Evolutionary conservation across 306 rosid species (phyloP).

Genomic region (Trifolium subterraneum): DNA sequence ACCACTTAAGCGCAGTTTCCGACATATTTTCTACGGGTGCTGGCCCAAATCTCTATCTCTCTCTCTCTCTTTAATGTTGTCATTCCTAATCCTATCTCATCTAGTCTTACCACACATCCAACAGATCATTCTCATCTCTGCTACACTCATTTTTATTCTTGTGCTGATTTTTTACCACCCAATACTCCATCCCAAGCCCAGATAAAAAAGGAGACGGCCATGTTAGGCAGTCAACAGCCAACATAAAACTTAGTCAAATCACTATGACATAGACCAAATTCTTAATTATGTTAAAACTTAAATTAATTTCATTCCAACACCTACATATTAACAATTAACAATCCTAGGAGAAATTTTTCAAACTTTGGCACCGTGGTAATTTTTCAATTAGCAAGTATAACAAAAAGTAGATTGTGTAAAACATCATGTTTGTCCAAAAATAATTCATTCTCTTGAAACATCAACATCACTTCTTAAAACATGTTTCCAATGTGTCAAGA

Average conservation of each 20-base stretch:
- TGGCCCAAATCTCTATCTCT: background rate
- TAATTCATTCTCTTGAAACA: background rate
- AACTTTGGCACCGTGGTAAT: background rate
- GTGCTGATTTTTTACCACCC: background rate
- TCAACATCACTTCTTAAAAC: background rate
- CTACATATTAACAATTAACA: too few species aligned
- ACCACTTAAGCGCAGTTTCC: background rate
- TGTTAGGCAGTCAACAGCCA: background rate
- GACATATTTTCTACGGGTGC: background rate
- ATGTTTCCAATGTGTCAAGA: background rate
- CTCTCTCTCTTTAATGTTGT: background rate
- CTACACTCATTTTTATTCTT: background rate
- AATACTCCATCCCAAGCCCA: background rate
- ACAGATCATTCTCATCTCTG: background rate
- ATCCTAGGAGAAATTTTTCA: conserved; percentile 13
- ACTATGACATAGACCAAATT: background rate
- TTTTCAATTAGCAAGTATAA: background rate
- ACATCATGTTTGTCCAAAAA: background rate
- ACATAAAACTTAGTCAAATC: background rate
- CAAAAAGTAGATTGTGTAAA: background rate
- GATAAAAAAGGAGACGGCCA: background rate
- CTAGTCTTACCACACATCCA: background rate
- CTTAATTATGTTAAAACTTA: background rate
- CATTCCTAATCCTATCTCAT: background rate
- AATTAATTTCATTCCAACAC: conserved; percentile 11